phyloP scores from a whole-genome alignment of 2,329 filamentous ascomycete genomes.

The Scedosporium minutisporum region DNA sequence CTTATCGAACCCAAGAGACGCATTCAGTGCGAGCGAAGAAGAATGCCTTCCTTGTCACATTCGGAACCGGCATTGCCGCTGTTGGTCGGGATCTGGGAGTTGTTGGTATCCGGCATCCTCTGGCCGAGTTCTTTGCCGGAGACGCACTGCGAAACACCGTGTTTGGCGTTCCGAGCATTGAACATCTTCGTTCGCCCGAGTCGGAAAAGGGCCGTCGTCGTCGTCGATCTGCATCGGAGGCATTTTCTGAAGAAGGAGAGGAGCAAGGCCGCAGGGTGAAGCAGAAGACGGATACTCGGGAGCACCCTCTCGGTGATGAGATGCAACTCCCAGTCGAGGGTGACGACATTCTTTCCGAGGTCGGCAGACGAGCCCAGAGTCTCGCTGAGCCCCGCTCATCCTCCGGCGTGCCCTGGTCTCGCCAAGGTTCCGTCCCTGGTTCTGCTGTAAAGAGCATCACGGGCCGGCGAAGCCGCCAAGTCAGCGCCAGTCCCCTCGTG shows the following conservation, averaged over 20 bases:
- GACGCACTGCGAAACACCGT: constrained; percentile 27
- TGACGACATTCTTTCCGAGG: constrained; percentile 45
- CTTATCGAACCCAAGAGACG: neutral
- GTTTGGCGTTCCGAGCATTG: constrained; percentile 19
- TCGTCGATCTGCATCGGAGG: constrained; percentile 19
- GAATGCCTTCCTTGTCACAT: constrained; percentile 29
- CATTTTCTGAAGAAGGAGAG: constrained; percentile 9
- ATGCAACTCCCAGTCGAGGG: constrained; percentile 20
- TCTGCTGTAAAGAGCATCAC: constrained; percentile 33
- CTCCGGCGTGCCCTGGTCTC: constrained; percentile 44
- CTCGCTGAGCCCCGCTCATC: constrained; percentile 57
- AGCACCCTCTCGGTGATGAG: constrained; percentile 15
- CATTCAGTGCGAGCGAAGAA: neutral
- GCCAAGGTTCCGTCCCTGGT: constrained; percentile 33
- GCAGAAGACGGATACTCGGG: constrained; percentile 20
- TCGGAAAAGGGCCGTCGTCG: constrained; percentile 26
- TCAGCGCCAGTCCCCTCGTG: constrained; percentile 26
- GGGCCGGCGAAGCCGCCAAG: constrained; percentile 15
- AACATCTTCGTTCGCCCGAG: neutral
- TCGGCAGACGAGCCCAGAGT: constrained; percentile 57
- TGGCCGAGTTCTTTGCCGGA: constrained; percentile 37
- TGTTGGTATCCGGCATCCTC: constrained; percentile 27
- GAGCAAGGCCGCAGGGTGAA: constrained; percentile 26
- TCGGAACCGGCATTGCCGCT: constrained; percentile 27
- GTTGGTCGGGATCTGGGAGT: constrained; percentile 23